Evolutionary conservation across 257 asterid genomes (phyloP).

Genomic region (Nicotiana tabacum): DNA sequence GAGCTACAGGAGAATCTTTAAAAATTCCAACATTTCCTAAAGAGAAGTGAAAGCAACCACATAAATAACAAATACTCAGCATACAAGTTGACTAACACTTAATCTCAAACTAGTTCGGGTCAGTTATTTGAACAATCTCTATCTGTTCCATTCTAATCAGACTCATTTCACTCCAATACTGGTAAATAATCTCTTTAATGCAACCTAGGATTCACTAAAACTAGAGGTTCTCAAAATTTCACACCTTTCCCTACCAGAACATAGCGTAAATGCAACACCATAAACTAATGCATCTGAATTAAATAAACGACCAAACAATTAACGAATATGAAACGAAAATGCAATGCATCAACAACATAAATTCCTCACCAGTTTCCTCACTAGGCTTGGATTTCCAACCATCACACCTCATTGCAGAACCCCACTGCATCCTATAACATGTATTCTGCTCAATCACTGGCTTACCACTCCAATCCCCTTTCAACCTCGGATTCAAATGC

Average conservation of each 20-base stretch:
- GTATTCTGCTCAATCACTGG: constrained; percentile 85
- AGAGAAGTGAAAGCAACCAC: neutral
- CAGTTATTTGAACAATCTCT: neutral
- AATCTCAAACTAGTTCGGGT: neutral
- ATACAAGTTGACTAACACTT: neutral
- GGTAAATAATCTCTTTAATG: neutral
- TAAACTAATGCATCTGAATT: neutral
- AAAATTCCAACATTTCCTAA: neutral
- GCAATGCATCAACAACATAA: neutral
- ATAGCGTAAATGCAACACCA: neutral
- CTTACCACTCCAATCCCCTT: constrained; percentile 91
- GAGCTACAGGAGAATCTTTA: neutral
- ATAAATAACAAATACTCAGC: neutral
- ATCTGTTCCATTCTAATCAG: neutral
- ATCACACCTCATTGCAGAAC: constrained; percentile 72
- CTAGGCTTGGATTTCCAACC: constrained; percentile 81
- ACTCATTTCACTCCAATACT: neutral
- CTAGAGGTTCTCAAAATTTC: neutral
- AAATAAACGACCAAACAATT: neutral
- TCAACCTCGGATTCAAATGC: constrained; percentile 85
- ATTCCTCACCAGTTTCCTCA: constrained; percentile 72
- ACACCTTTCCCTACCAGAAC: neutral
- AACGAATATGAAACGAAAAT: neutral
- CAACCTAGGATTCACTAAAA: neutral
- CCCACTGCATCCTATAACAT: constrained; percentile 97